A percentile compares a stretch with the other conserved stretches of the same genome.
These are phyloP conservation scores for Colletotrichum sp. DNA, from an alignment of 2,329 filamentous ascomycete species.

Conservation along the genomic window DNA sequence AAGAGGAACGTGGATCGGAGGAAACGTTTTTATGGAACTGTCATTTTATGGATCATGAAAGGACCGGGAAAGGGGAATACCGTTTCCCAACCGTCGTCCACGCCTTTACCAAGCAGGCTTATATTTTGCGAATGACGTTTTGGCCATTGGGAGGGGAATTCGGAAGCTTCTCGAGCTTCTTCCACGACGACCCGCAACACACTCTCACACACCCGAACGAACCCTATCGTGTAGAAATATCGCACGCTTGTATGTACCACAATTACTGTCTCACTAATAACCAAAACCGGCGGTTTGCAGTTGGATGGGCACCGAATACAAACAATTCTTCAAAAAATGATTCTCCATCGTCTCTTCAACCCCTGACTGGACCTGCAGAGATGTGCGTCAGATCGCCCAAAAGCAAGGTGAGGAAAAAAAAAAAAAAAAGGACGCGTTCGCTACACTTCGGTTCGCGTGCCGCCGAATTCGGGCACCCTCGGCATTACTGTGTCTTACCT, in stretches of 20 bases:
- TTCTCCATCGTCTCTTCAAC: background rate
- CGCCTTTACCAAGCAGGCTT: conserved; percentile 1
- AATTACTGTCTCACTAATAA: conserved; percentile 22
- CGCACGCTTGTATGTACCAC: conserved; percentile 21
- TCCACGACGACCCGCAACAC: background rate
- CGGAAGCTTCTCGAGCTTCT: background rate
- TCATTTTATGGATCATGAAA: conserved; percentile 20
- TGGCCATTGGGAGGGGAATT: background rate
- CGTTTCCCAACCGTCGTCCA: background rate
- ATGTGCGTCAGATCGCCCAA: background rate
- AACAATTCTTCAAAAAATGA: background rate
- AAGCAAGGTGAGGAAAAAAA: background rate
- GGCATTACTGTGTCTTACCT: background rate
- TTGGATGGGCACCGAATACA: conserved; percentile 16
- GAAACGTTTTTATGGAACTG: conserved; percentile 14
- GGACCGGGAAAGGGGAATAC: conserved; percentile 1
- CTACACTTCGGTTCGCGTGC: background rate
- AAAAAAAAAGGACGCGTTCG: background rate
- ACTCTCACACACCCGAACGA: background rate
- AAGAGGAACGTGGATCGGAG: conserved; percentile 6
- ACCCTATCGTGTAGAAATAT: conserved; percentile 18
- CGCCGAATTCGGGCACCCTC: background rate
- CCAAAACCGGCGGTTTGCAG: conserved; percentile 17
- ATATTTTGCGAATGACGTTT: conserved; percentile 2
- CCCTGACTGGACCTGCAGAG: background rate